Evolutionary conservation across 176 grass and related monocot genomes (phyloP), one percentile per base, ranked within the genome.

Genomic region (Bonia amplexicaulis): DNA sequence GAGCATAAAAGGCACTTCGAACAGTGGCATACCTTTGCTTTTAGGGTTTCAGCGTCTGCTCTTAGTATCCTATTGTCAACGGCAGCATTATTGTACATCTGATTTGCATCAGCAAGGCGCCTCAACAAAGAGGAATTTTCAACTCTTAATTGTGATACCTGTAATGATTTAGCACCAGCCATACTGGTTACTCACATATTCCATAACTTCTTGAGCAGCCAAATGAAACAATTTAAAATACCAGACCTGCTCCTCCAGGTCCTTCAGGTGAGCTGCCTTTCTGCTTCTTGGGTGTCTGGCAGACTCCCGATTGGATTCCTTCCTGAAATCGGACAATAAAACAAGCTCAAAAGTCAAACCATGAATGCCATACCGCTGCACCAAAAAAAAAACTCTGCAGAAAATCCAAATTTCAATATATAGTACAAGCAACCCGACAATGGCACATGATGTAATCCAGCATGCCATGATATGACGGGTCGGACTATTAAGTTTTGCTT

Each of bases 291-390:
- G 94, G 44, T 90, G 90, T 78, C 90, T 89, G 6, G 94, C 94
- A 3, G 94, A 97, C 80, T 97, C 92, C 47, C 92, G 69, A 57
- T 97, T 97, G 16, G 94, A 97, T 81, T 90, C 72, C 86, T 94
- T 97, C 66, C 94, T 94, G 27, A 72, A 85, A 78, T 51, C 2
- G 22, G n/a, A 47, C 19, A 82, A 82, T 0, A 31, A 53, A 51
- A 81, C 23, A 51, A 76, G 7, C 23, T 44, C 27, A 80, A 19
- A 77, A 65, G 6, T 7, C 6, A 44, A 31, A 2, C 16, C 11
- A 63, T 44, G 19, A 82, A 23, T 41, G 17, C 11, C 2, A 20
- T 14, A 65, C 3, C 26, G 5, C 20, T 57, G 7, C 54, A 57
- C 53, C 20, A 11, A 23, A 2, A 33, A 65, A 65, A 44, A 22